phyloP scores from a whole-genome alignment of 2,329 filamentous ascomycete species.

The Akanthomyces dipterigenus region DNA sequence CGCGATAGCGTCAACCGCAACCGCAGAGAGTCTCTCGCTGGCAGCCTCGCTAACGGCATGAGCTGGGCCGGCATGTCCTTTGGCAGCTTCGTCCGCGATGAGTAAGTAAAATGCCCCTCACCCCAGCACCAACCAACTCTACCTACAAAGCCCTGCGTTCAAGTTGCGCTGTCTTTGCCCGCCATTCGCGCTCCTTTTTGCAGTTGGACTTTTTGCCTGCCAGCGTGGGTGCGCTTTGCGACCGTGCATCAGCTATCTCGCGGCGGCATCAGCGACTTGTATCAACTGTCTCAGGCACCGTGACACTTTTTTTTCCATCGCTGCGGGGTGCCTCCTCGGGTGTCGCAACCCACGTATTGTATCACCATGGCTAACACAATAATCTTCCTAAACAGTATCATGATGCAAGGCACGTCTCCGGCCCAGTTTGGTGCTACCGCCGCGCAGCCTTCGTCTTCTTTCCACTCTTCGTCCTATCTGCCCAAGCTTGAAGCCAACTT shows the following conservation, averaged over 20 bases:
- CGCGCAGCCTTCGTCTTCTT: conserved; percentile 76
- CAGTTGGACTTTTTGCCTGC: not conserved
- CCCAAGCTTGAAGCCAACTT: conserved; percentile 96
- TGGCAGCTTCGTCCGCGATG: conserved; percentile 93
- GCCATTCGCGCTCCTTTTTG: not conserved
- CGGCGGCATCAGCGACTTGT: not conserved
- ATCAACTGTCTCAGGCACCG: not conserved
- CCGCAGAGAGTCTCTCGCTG: conserved; percentile 56
- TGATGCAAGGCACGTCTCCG: conserved; percentile 95
- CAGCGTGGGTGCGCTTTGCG: not conserved
- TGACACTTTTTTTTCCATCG: conserved; percentile 4
- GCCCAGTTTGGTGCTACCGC: conserved; percentile 47
- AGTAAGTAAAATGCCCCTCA: conserved; percentile 57
- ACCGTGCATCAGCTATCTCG: not conserved
- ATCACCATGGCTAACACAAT: conserved; percentile 17
- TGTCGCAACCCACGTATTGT: conserved; percentile 9
- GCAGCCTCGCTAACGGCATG: conserved; percentile 71
- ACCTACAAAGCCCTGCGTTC: conserved; percentile 18
- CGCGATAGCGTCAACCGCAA: conserved; percentile 51
- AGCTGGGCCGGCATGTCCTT: conserved; percentile 97
- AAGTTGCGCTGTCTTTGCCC: not conserved
- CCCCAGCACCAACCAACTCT: conserved; percentile 5
- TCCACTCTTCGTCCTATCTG: conserved; percentile 92
- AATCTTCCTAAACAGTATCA: conserved; percentile 57
- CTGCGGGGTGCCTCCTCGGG: conserved; percentile 3